These are phyloP conservation scores for Falciphora oryzae DNA, from an alignment of 2,329 filamentous ascomycete species.

Conservation along the genomic window DNA sequence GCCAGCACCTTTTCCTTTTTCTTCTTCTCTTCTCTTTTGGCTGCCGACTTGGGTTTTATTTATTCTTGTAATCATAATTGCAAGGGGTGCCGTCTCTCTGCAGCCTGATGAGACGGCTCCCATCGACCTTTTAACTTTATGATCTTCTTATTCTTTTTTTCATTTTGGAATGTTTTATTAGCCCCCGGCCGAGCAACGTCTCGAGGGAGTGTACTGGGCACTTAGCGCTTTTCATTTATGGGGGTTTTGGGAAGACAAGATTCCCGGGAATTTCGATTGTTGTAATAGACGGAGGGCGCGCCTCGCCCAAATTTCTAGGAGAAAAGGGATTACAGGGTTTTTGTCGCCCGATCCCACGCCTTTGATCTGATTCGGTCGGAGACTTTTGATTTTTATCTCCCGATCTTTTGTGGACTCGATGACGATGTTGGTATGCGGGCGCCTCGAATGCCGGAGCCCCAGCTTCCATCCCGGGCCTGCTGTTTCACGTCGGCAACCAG, in stretches of 20 bases:
- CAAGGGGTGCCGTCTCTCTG: background rate
- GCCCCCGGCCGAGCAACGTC: constrained; percentile 2
- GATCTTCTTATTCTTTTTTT: background rate
- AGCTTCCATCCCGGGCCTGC: background rate
- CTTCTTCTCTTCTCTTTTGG: constrained; percentile 4
- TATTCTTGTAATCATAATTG: constrained; percentile 7
- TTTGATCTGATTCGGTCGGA: background rate
- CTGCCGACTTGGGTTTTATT: background rate
- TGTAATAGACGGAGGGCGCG: background rate
- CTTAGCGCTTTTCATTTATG: background rate
- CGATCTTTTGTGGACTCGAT: background rate
- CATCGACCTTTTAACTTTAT: background rate
- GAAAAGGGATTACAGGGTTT: background rate
- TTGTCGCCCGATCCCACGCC: background rate
- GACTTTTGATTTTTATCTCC: background rate
- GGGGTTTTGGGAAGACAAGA: background rate
- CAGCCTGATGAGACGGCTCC: background rate
- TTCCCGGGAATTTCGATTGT: background rate
- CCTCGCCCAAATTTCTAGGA: background rate
- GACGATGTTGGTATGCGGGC: background rate
- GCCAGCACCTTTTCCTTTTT: constrained; percentile 7
- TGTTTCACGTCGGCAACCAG: too few species aligned
- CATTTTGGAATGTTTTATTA: constrained; percentile 7
- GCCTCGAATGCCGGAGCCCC: background rate
- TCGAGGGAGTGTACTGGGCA: background rate